Evolutionary conservation across 2,329 filamentous ascomycete genomes (phyloP).

Genomic region (Trichoderma sp.): DNA sequence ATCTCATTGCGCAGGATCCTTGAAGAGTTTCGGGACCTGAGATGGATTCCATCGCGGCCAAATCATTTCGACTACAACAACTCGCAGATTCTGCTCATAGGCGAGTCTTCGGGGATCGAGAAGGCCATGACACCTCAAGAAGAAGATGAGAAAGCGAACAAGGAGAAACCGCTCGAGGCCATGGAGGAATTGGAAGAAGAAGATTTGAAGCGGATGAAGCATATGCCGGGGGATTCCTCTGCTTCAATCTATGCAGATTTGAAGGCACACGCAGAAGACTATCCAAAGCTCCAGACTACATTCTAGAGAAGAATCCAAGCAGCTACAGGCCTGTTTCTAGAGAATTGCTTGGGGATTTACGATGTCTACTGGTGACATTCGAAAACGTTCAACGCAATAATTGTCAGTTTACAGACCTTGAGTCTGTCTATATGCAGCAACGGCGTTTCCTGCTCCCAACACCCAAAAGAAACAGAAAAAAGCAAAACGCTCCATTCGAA

Average conservation of each 20-base stretch:
- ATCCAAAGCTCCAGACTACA: conserved; percentile 34
- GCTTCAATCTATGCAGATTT: conserved; percentile 27
- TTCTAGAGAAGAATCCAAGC: conserved; percentile 25
- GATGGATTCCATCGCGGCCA: conserved; percentile 74
- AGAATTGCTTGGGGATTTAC: not conserved
- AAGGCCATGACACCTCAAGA: conserved; percentile 58
- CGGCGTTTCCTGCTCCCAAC: too few relatives aligned
- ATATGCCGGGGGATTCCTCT: conserved; percentile 50
- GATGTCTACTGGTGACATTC: not conserved
- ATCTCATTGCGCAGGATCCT: conserved; percentile 52
- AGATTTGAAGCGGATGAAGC: conserved; percentile 65
- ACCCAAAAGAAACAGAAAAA: too few relatives aligned
- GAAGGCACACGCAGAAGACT: conserved; percentile 22
- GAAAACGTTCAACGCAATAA: not conserved
- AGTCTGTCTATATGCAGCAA: too few relatives aligned
- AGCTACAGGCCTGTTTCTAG: not conserved
- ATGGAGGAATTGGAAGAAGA: conserved; percentile 75
- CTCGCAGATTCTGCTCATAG: conserved; percentile 77
- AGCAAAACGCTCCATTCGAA: too few relatives aligned
- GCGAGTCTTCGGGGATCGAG: conserved; percentile 61
- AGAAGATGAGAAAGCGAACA: conserved; percentile 58
- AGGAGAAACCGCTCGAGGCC: conserved; percentile 68
- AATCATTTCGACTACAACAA: conserved; percentile 74
- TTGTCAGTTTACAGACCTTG: not conserved
- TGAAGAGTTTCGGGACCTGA: conserved; percentile 69